A percentile compares a stretch with the other conserved stretches of the same genome.
Evolutionary conservation across 2,329 filamentous ascomycete genomes (phyloP).

Genomic region (Cercospora berteroae): DNA sequence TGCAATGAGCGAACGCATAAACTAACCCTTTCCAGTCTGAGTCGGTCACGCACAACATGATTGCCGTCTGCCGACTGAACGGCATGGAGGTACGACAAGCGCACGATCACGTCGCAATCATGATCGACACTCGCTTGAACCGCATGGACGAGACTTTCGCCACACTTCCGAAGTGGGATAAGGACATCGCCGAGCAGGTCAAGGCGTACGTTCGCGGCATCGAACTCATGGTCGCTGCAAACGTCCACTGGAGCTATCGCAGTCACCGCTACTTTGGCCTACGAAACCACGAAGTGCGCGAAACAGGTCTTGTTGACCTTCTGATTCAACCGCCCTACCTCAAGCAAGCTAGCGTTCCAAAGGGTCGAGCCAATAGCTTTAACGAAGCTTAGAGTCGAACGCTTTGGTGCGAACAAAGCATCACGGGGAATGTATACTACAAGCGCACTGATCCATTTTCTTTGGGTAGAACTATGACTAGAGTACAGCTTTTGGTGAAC

Average conservation of each 20-base stretch:
- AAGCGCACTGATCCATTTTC: not conserved
- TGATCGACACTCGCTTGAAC: not conserved
- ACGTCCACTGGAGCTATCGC: slow-evolving; percentile 13
- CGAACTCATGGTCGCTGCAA: slow-evolving; percentile 4
- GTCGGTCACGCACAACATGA: slow-evolving; percentile 9
- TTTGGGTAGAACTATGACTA: not conserved
- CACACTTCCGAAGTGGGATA: not conserved
- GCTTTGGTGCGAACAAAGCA: not conserved
- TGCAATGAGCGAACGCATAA: not conserved
- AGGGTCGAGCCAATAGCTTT: not conserved
- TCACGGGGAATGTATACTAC: not conserved
- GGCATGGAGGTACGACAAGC: slow-evolving; percentile 9
- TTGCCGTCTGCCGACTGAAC: slow-evolving; percentile 9
- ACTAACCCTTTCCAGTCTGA: not conserved
- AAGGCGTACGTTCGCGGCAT: slow-evolving; percentile 9
- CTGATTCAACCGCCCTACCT: not conserved
- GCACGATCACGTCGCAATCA: slow-evolving; percentile 5
- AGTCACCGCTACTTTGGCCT: slow-evolving; percentile 9
- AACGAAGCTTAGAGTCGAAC: not conserved
- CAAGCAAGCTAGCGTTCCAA: not conserved
- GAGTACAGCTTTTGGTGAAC: slow-evolving; percentile 2
- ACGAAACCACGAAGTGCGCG: not conserved
- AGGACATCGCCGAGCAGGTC: not conserved
- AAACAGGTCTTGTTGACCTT: not conserved
- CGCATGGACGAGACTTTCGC: not conserved